Evolutionary conservation across 2,329 filamentous ascomycete species (phyloP).

Genomic region (Aspergillus sp.): DNA sequence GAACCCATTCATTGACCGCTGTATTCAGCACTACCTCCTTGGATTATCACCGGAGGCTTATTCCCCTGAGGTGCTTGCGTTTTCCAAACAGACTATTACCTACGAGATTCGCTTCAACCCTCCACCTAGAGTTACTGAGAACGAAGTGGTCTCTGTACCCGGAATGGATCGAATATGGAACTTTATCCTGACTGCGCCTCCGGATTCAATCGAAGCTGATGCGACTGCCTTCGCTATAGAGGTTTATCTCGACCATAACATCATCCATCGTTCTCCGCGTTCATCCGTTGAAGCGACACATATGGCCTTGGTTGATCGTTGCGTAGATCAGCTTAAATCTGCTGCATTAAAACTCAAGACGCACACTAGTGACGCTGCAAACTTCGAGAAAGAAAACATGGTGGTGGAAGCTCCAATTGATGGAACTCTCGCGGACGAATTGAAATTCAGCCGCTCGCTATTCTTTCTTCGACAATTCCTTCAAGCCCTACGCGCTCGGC

Average conservation of each 20-base stretch:
- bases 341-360: constrained; percentile 60
- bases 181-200: constrained; percentile 69
- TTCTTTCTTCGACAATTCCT: constrained; percentile 68
- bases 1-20: constrained; percentile 45
- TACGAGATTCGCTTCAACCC: constrained; percentile 59
- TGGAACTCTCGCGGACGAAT: constrained; percentile 56
- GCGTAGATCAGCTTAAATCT: constrained; percentile 66
- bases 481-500: constrained; percentile 49
- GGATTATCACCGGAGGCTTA: constrained; percentile 38
- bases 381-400: constrained; percentile 55
- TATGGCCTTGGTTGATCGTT: constrained; percentile 69
- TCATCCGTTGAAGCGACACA: constrained; percentile 60
- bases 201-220: constrained; percentile 63
- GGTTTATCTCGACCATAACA: constrained; percentile 63
- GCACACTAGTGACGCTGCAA: constrained; percentile 40
- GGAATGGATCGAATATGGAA: constrained; percentile 76
- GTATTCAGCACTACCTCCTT: constrained; percentile 44
- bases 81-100: constrained; percentile 42
- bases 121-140: constrained; percentile 44
- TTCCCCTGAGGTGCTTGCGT: constrained; percentile 40
- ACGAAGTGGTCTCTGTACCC: constrained; percentile 45
- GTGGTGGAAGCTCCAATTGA: constrained; percentile 50
- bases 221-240: constrained; percentile 72
- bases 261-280: constrained; percentile 43
- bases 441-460: constrained; percentile 67